Evolutionary conservation across 257 asterid species (phyloP), one percentile per base, ranked within the genome.

Genomic region (Rubia yunnanensis): DNA sequence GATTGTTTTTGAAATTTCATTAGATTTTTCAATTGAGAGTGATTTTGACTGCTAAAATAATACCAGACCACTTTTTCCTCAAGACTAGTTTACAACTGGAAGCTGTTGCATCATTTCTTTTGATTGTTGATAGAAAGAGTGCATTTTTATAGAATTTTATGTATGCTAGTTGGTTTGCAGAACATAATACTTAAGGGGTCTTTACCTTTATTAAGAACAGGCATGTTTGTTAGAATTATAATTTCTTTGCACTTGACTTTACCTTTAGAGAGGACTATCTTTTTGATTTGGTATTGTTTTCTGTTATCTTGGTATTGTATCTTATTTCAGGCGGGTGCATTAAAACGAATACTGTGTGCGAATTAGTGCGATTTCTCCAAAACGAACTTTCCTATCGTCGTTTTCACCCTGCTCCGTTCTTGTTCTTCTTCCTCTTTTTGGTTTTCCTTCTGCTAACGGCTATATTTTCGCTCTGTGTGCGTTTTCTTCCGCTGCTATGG

Each of bases 251-350:
- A n/a, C 36, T 58, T 58, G 18, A 34, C n/a, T n/a, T n/a, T n/a
- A n/a, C n/a, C n/a, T n/a, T n/a, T n/a, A n/a, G n/a, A n/a, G n/a
- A n/a, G n/a, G n/a, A n/a, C n/a, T n/a, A n/a, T n/a, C n/a, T n/a
- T 10, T 26, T 39, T 2, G 26, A n/a, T n/a, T n/a, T n/a, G n/a
- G n/a, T n/a, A n/a, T 15, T 23, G 10, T 30, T 23, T 39, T 14
- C 5, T 5, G 3, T 24, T 10, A 11, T 48, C 23, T 5, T 49
- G 23, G 14, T 46, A 38, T 31, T 52, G 17, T 34, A 38, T 67
- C 17, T 67, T 68, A 52, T 67, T 68, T 73, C 83, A 94, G 99
- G 99, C 99, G 66, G 97, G 99, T 27, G 99, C 99, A n/a, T 78
- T 94, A n/a, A n/a, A n/a, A n/a, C n/a, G n/a, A n/a, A n/a, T n/a